Evolutionary conservation across 148 eudicot genomes (phyloP), one percentile per base, ranked within the genome.

Genomic region (Linanthus parryae): DNA sequence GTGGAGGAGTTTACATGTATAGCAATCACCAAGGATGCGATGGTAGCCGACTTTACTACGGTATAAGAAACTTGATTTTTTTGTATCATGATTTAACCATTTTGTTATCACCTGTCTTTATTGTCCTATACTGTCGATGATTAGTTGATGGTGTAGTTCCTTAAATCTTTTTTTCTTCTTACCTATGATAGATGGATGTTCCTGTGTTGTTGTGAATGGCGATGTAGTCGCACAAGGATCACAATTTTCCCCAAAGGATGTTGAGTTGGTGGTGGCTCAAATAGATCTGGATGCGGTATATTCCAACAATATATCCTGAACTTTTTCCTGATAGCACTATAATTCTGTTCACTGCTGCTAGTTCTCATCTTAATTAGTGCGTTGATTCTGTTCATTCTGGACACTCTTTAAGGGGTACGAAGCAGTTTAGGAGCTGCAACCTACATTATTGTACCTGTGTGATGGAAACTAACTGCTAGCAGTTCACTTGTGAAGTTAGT

Each of bases 181-280:
- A 2, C 22, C 4, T 53, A 36, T 26, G 15, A 27, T 15, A 92
- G 98, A 92, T 84, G 98, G 98, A 65, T 92, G 98, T 56, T 69
- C 79, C 27, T 87, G 84, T 63, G 70, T 92, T 65, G 94, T 84
- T 69, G 84, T 92, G 52, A 92, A 92, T 64, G 96, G 90, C 36
- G 98, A 92, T 63, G 85, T 87, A 63, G 88, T 87, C 68, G 94
- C 86, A n/a, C 98, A 92, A 72, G 96, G 98, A 52, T 84, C 96
- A 34, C 98, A 92, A 54, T 92, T 92, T 70, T 92, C 98, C 37
- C 63, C 87, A 58, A 87, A 79, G 71, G 98, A 92, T 77, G 87
- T 92, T 7, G 98, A 87, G 73, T 72, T 92, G 66, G 82, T 79
- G 48, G 77, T 77, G 79, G 98, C 98, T 68, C 87, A 77, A 56